phyloP scores from a whole-genome alignment of 306 rosid species.

The Luffa aegyptiaca region DNA sequence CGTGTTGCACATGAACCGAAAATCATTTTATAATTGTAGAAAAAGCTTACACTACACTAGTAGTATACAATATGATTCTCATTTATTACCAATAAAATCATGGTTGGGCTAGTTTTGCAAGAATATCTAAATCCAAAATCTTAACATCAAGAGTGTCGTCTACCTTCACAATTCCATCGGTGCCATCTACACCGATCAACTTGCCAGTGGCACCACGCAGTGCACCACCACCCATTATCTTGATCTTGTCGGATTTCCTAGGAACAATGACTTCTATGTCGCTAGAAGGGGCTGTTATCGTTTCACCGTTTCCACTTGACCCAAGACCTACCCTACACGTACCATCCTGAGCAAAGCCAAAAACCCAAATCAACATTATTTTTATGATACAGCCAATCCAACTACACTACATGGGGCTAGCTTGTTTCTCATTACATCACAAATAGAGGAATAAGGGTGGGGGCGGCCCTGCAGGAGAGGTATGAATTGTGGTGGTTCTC shows the following conservation, averaged over 20 bases:
- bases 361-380: neutral
- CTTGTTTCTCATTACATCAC: neutral
- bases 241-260: constrained; percentile 68
- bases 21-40: neutral
- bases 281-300: constrained; percentile 39
- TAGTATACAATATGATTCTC: neutral
- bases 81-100: neutral
- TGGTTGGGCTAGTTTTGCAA: constrained; percentile 68
- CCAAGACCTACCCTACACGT: constrained; percentile 68
- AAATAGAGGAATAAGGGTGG: neutral
- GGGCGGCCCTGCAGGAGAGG: neutral
- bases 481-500: neutral
- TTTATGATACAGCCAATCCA: neutral
- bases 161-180: constrained; percentile 92
- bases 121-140: constrained; percentile 71
- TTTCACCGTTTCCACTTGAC: constrained; percentile 66
- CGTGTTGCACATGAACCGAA: neutral
- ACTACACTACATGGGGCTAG: neutral
- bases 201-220: constrained; percentile 88
- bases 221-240: constrained; percentile 86
- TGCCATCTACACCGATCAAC: constrained; percentile 95
- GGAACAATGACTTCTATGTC: constrained; percentile 85
- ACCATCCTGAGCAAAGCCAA: constrained; percentile 60
- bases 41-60: constrained; percentile 3
- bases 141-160: constrained; percentile 90